Conservation (phyloP, 1,284 basidiomycete genomes). For the Malassezia dermatis region DNA sequence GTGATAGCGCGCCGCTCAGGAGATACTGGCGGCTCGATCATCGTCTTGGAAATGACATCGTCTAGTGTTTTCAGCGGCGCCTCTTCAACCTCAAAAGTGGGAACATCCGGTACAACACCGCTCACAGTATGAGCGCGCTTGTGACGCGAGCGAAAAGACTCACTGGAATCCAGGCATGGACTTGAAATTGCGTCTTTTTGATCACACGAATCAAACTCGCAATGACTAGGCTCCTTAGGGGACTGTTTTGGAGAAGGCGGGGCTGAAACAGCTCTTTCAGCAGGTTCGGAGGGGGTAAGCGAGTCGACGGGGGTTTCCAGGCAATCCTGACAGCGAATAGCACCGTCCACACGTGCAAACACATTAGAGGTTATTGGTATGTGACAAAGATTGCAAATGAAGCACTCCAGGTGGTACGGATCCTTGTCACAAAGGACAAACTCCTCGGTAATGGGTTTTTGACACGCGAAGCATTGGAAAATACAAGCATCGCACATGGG, state of each 20-base stretch:
- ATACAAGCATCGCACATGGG: constrained; percentile 13
- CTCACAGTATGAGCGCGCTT: background rate
- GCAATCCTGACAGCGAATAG: background rate
- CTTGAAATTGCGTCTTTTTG: background rate
- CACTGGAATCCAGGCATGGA: background rate
- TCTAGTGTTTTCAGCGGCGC: background rate
- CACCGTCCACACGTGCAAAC: background rate
- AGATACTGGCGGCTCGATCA: background rate
- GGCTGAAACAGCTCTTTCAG: background rate
- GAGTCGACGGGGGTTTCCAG: background rate
- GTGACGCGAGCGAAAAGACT: background rate
- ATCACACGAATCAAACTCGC: background rate
- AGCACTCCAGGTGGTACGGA: constrained; percentile 15
- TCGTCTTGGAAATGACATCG: background rate
- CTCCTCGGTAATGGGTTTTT: constrained; percentile 8
- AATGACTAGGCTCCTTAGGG: background rate
- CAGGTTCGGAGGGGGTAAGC: background rate
- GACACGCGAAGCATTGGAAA: constrained; percentile 9
- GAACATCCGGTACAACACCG: background rate
- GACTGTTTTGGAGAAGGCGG: background rate
- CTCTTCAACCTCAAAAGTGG: background rate
- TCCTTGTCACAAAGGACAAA: constrained; percentile 15
- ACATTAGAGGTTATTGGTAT: constrained; percentile 2
- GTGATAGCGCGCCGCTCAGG: background rate
- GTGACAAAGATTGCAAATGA: constrained; percentile 3